phyloP scores from a whole-genome alignment of 257 asterid species.

The Solanum gandarillasii region DNA sequence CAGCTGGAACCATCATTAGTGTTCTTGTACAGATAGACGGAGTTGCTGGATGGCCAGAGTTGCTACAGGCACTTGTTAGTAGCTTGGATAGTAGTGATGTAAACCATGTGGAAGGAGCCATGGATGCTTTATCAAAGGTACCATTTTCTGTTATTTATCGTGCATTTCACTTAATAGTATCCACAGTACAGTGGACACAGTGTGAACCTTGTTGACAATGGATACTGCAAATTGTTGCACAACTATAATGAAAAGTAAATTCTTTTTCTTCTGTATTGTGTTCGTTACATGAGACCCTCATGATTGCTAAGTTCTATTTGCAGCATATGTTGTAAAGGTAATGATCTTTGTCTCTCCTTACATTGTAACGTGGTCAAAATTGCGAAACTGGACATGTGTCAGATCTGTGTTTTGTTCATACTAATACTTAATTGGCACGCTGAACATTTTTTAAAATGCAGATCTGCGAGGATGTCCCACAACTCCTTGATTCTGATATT shows the following conservation, averaged over 20 bases:
- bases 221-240: not conserved
- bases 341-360: not conserved
- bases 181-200: not conserved
- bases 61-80: constrained; percentile 69
- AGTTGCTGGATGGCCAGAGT: constrained; percentile 84
- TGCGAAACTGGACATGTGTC: not conserved
- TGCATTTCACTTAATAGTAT: not conserved
- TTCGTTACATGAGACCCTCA: not conserved
- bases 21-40: constrained; percentile 85
- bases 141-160: not conserved
- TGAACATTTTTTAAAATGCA: constrained; percentile 7
- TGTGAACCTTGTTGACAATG: not conserved
- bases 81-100: constrained; percentile 84
- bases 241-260: not conserved
- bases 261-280: not conserved
- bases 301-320: not conserved
- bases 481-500: constrained; percentile 69
- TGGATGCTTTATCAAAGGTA: constrained; percentile 99
- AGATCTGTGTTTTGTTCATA: not conserved
- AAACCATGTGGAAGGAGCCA: constrained; percentile 96
- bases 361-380: not conserved
- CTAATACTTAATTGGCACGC: not conserved
- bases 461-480: constrained; percentile 85
- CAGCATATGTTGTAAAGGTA: not conserved
- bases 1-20: constrained; percentile 89